phyloP scores from a whole-genome alignment of 768 basidiomycete genomes.

The Lactarius vividus region DNA sequence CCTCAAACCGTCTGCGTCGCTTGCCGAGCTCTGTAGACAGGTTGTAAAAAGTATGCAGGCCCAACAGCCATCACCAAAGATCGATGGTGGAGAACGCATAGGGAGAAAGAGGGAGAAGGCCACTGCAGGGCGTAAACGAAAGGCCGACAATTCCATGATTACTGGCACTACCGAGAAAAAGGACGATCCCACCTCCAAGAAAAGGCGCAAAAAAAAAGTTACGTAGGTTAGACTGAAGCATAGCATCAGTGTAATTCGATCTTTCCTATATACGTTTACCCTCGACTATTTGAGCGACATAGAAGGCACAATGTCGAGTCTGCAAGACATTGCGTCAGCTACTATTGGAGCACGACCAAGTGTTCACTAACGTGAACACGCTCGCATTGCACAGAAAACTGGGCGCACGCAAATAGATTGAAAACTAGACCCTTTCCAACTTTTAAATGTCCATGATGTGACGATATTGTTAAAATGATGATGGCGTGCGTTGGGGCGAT shows the following conservation, averaged over 20 bases:
- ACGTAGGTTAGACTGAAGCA: not conserved
- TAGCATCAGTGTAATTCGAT: not conserved
- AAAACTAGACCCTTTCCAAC: not conserved
- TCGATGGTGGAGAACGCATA: constrained; percentile 25
- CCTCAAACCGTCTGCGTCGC: constrained; percentile 59
- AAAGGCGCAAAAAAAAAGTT: not conserved
- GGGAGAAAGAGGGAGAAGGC: constrained; percentile 26
- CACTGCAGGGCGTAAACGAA: constrained; percentile 32
- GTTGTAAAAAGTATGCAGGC: constrained; percentile 37
- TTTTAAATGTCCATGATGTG: not conserved
- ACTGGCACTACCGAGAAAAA: constrained; percentile 33
- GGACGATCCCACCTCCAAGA: constrained; percentile 39
- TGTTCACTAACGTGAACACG: not conserved
- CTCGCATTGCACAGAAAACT: not conserved
- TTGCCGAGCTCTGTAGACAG: constrained; percentile 65
- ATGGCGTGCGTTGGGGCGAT: constrained; percentile 1
- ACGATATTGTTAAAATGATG: not conserved
- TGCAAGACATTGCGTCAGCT: too few relatives aligned
- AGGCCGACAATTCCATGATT: constrained; percentile 24
- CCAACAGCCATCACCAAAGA: constrained; percentile 7
- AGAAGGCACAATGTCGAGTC: not conserved
- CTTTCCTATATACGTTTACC: too few relatives aligned
- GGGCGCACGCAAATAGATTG: not conserved
- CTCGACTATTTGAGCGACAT: not conserved
- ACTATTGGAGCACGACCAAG: not conserved